A percentile compares a stretch with the other conserved stretches of the same genome.
These are phyloP conservation scores for Alloteropsis semialata DNA, from an alignment of 176 grass and related monocot species.

Conservation along the genomic window DNA sequence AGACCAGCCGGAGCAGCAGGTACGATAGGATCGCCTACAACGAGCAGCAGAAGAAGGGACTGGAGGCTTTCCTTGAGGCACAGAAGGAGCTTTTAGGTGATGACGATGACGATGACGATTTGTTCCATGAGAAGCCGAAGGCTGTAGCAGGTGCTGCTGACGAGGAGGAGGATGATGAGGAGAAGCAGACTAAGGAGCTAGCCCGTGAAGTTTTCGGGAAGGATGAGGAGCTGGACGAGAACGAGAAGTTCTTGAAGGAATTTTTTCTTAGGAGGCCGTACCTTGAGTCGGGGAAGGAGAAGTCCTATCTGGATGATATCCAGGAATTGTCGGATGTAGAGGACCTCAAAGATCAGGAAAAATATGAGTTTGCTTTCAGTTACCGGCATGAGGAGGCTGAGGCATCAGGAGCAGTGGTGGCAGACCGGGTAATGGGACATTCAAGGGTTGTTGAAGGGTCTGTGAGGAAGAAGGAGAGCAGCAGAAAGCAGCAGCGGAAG, in stretches of 20 bases:
- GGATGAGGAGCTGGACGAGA: conserved; percentile 62
- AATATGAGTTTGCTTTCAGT: conserved; percentile 54
- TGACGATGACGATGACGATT: conserved; percentile 37
- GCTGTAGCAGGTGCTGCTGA: conserved; percentile 5
- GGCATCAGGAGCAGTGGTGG: conserved; percentile 28
- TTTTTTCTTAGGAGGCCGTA: conserved; percentile 68
- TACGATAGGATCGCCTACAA: conserved; percentile 66
- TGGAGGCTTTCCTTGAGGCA: conserved; percentile 70
- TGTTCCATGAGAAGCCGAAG: conserved; percentile 60
- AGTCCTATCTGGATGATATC: conserved; percentile 35
- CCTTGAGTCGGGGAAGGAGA: conserved; percentile 33
- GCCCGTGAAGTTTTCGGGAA: conserved; percentile 60
- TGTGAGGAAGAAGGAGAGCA: conserved; percentile 92
- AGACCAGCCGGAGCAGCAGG: conserved; percentile 43
- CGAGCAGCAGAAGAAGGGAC: conserved; percentile 61
- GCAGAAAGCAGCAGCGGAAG: conserved; percentile 80
- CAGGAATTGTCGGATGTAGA: conserved; percentile 63
- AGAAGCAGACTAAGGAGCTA: conserved; percentile 48
- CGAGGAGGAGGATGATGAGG: conserved; percentile 48
- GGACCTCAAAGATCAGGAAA: conserved; percentile 60
- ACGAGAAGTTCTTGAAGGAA: conserved; percentile 83
- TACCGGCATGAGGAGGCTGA: conserved; percentile 80
- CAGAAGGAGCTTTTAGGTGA: conserved; percentile 53
- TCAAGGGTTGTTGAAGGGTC: conserved; percentile 82
- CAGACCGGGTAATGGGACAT: conserved; percentile 74